phyloP scores from a whole-genome alignment of 129 eudicot genomes.

The Tanacetum coccineum region DNA sequence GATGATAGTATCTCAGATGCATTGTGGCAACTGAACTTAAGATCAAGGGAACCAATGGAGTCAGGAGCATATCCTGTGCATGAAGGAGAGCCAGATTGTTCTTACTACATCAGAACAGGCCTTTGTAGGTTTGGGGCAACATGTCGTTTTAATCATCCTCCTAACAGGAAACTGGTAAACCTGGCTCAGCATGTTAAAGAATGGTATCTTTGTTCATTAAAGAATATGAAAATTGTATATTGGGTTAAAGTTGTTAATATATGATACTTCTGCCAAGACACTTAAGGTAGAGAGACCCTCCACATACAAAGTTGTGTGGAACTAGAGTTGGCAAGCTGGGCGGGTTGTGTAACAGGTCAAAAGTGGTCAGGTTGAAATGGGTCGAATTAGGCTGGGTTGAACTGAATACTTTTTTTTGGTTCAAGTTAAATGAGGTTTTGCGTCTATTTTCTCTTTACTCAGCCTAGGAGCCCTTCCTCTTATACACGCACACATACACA shows the following conservation, averaged over 20 bases:
- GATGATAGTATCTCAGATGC: slow-evolving; percentile 53
- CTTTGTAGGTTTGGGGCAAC: slow-evolving; percentile 88
- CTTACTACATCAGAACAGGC: slow-evolving; percentile 92
- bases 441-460: not conserved
- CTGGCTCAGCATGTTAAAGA: not conserved
- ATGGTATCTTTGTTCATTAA: slow-evolving; percentile 14
- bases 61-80: slow-evolving; percentile 78
- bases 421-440: not conserved
- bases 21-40: slow-evolving; percentile 74
- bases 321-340: too few relatives aligned
- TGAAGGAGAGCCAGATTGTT: slow-evolving; percentile 95
- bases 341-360: too few relatives aligned
- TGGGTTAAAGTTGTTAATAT: too few relatives aligned
- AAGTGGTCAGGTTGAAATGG: too few relatives aligned
- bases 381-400: too few relatives aligned
- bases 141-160: slow-evolving; percentile 97
- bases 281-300: too few relatives aligned
- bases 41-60: slow-evolving; percentile 81
- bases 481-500: not conserved
- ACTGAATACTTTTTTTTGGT: not conserved
- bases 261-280: too few relatives aligned
- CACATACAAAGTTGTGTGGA: too few relatives aligned
- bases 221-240: not conserved
- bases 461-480: not conserved
- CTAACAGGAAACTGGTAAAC: slow-evolving; percentile 81